These are phyloP conservation scores for Ganoderma meredithae DNA, from an alignment of 1,284 basidiomycete genomes.

Conservation along the genomic window DNA sequence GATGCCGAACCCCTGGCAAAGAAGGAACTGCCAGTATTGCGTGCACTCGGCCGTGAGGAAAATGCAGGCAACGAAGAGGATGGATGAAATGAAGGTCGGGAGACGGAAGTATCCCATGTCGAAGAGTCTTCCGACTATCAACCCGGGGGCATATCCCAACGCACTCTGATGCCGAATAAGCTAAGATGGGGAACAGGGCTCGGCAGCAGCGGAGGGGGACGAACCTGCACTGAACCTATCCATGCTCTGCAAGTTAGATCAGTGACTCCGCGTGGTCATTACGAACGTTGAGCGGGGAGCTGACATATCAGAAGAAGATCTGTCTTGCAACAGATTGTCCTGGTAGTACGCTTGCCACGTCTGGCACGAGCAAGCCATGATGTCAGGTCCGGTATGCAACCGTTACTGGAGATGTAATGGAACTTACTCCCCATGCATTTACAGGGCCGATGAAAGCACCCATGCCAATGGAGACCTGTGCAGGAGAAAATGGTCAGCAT, in stretches of 20 bases:
- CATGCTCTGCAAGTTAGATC: not conserved
- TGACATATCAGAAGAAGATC: not conserved
- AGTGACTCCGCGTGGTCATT: too few relatives aligned
- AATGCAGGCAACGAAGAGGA: not conserved
- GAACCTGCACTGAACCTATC: constrained; percentile 2
- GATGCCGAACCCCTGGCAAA: not conserved
- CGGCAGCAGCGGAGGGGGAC: not conserved
- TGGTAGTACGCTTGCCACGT: not conserved
- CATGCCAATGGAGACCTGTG: not conserved
- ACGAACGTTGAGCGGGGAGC: not conserved
- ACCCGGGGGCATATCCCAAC: not conserved
- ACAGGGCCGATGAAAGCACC: not conserved
- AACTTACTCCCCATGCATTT: not conserved
- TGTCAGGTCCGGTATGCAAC: not conserved
- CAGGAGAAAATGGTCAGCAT: not conserved
- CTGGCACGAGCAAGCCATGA: not conserved
- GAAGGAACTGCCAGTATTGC: not conserved
- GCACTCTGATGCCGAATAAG: not conserved
- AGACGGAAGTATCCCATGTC: not conserved
- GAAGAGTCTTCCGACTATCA: not conserved
- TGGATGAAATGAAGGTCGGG: not conserved
- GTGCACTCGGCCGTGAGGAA: constrained; percentile 1
- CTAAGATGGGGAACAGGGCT: not conserved
- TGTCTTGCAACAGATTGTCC: not conserved
- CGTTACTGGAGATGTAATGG: not conserved